A percentile compares a stretch with the other conserved stretches of the same genome.
phyloP scores from a whole-genome alignment of 495 filamentous ascomycete genomes.

The Schizothecium vesticola region DNA sequence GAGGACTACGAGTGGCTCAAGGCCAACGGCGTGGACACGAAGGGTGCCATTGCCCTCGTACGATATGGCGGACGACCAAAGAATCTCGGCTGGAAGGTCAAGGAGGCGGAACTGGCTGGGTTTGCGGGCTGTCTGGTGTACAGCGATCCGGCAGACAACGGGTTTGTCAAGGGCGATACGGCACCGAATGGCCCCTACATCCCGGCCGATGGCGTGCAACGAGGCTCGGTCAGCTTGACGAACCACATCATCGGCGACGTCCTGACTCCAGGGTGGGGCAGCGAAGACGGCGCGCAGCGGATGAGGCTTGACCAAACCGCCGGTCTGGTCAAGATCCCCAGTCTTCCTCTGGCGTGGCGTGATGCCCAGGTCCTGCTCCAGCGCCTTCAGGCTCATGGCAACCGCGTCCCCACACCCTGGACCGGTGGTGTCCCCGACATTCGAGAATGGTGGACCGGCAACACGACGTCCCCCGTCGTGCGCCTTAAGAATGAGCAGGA shows the following conservation, averaged over 20 bases:
- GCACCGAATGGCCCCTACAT: constrained; percentile 73
- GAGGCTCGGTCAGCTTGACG: constrained; percentile 77
- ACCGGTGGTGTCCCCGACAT: constrained; percentile 66
- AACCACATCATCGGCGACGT: constrained; percentile 83
- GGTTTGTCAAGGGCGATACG: constrained; percentile 59
- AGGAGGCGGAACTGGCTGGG: constrained; percentile 79
- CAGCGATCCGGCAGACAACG: constrained; percentile 79
- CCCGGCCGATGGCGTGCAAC: constrained; percentile 73
- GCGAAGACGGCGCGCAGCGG: constrained; percentile 60
- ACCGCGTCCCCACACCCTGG: constrained; percentile 68
- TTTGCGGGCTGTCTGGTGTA: constrained; percentile 87
- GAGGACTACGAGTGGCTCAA: constrained; percentile 72
- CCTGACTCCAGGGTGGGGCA: constrained; percentile 80
- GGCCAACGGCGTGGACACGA: constrained; percentile 63
- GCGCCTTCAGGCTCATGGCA: constrained; percentile 70
- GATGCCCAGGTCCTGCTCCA: constrained; percentile 79
- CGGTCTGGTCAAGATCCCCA: constrained; percentile 77
- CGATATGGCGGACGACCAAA: constrained; percentile 69
- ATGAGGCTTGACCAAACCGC: constrained; percentile 63
- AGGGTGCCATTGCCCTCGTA: constrained; percentile 79
- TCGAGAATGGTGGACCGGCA: constrained; percentile 77
- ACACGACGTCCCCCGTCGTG: constrained; percentile 67
- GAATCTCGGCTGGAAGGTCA: constrained; percentile 75
- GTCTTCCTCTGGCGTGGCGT: constrained; percentile 79
- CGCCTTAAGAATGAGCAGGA: constrained; percentile 86